phyloP scores from a whole-genome alignment of 768 basidiomycete species.

The Russula lepida region DNA sequence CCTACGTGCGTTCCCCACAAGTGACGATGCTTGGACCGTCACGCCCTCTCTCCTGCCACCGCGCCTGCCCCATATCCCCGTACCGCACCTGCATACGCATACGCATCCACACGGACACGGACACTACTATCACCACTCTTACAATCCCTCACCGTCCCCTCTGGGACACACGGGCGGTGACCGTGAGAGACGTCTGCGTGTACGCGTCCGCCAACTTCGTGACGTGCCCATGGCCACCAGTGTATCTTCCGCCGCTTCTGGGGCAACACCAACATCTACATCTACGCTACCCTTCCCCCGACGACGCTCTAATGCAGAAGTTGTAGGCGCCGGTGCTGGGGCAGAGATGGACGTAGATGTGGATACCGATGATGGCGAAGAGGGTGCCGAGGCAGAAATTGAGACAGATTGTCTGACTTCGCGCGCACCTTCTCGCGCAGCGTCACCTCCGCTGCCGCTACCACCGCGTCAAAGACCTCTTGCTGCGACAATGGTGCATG shows the following conservation, averaged over 20 bases:
- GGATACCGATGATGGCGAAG: constrained; percentile 24
- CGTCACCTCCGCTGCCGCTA: constrained; percentile 43
- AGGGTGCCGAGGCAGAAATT: constrained; percentile 34
- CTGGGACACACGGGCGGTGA: not conserved
- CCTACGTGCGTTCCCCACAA: not conserved
- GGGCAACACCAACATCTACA: not conserved
- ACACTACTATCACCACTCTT: constrained; percentile 13
- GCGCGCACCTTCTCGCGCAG: constrained; percentile 35
- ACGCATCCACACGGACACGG: constrained; percentile 6
- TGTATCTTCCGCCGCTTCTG: not conserved
- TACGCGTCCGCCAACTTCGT: constrained; percentile 9
- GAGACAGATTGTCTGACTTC: constrained; percentile 49
- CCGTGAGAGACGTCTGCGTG: constrained; percentile 6
- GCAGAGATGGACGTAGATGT: constrained; percentile 28
- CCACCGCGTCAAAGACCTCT: constrained; percentile 27
- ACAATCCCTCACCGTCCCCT: not conserved
- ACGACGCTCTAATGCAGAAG: constrained; percentile 15
- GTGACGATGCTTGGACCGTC: not conserved
- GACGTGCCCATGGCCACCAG: not conserved
- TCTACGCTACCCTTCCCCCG: not conserved
- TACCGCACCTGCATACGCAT: constrained; percentile 5
- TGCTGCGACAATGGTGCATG: not conserved
- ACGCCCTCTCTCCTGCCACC: not conserved
- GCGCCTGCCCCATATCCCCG: constrained; percentile 2
- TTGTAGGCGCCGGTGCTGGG: constrained; percentile 5